These are phyloP conservation scores for Penicillium sclerotigenum DNA, from an alignment of 2,329 filamentous ascomycete species.

Conservation along the genomic window DNA sequence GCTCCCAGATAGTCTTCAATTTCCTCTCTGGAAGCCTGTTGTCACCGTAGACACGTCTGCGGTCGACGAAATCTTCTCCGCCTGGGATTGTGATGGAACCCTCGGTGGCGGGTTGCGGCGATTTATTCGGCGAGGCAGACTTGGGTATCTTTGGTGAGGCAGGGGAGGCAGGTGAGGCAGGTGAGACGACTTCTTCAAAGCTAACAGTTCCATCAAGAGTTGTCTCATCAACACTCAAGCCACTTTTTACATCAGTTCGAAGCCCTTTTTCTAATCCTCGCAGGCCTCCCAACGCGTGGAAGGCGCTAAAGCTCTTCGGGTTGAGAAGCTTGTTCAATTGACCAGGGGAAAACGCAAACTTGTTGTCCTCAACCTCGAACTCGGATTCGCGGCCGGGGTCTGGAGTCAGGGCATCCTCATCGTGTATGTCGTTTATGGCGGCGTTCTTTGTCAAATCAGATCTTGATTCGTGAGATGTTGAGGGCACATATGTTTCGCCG, in stretches of 20 bases:
- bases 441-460: constrained; percentile 45
- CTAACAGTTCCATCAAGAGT: constrained; percentile 60
- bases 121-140: constrained; percentile 20
- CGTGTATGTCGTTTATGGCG: constrained; percentile 58
- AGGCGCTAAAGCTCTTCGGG: constrained; percentile 72
- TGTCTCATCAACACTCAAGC: constrained; percentile 68
- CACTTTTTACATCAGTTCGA: constrained; percentile 61
- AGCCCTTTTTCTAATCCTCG: constrained; percentile 71
- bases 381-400: constrained; percentile 70
- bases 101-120: constrained; percentile 3
- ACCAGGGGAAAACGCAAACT: constrained; percentile 70
- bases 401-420: constrained; percentile 62
- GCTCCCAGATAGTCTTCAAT: constrained; percentile 64
- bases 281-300: constrained; percentile 71
- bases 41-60: constrained; percentile 66
- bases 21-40: constrained; percentile 68
- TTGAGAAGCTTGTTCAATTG: constrained; percentile 75
- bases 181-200: constrained; percentile 59
- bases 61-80: constrained; percentile 50
- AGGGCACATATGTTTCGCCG: constrained; percentile 53
- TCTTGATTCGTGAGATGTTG: constrained; percentile 43
- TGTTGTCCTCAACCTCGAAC: constrained; percentile 65
- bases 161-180: background rate
- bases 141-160: constrained; percentile 26
- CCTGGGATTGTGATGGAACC: constrained; percentile 5